Conservation (phyloP, 1,284 basidiomycete species). For the Puccinia coronata region DNA sequence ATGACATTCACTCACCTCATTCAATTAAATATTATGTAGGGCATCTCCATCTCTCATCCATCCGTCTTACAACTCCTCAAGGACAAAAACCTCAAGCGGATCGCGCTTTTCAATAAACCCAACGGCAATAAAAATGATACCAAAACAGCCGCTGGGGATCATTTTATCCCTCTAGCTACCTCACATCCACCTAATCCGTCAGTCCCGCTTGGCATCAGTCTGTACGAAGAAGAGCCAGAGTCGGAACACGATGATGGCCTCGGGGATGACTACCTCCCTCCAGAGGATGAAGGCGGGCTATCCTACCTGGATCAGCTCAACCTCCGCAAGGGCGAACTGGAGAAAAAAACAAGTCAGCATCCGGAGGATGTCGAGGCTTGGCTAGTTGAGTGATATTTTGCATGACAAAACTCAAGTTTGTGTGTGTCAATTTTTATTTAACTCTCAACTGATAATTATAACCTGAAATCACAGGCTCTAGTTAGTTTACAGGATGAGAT, state of each 20-base stretch:
- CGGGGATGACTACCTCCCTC: conserved; percentile 30
- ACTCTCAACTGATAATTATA: background rate
- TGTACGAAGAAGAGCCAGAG: conserved; percentile 1
- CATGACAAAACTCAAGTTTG: no score
- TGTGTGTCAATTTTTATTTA: no score
- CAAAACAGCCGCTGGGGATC: no score
- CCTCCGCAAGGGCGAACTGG: conserved; percentile 31
- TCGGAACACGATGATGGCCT: conserved; percentile 16
- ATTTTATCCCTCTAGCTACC: conserved; percentile 13
- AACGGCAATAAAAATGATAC: background rate
- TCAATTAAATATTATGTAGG: no score
- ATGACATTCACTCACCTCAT: background rate
- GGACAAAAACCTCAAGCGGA: conserved; percentile 38
- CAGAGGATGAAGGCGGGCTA: conserved; percentile 39
- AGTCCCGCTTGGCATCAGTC: background rate
- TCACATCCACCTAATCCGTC: background rate
- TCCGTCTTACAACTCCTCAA: conserved; percentile 40
- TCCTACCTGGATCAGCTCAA: conserved; percentile 34
- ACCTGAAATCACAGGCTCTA: background rate
- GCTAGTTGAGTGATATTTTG: conserved; percentile 44
- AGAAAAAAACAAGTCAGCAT: background rate
- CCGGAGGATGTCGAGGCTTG: conserved; percentile 33
- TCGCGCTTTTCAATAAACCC: conserved; percentile 27
- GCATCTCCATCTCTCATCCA: conserved; percentile 43
- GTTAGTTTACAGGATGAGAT: conserved; percentile 48